A percentile compares a stretch with the other conserved stretches of the same genome.
phyloP scores from a whole-genome alignment of 305 asterid species.

The Fraxinus ornus region DNA sequence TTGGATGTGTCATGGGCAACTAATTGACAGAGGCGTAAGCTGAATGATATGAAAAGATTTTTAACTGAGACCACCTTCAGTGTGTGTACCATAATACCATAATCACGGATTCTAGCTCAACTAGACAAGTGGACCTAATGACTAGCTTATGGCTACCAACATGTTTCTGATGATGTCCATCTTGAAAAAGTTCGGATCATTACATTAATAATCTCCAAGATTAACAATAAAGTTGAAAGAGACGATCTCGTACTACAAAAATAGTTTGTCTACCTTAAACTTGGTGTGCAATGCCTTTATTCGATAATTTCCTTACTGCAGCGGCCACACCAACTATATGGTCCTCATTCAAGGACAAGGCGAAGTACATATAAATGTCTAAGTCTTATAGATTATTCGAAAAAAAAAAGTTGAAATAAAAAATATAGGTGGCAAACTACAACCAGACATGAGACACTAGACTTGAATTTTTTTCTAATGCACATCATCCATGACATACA shows the following conservation, averaged over 20 bases:
- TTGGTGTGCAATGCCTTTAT: neutral
- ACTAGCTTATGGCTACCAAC: neutral
- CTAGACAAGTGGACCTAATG: neutral
- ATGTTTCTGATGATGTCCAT: neutral
- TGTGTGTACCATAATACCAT: neutral
- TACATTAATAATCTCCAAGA: neutral
- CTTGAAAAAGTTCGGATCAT: neutral
- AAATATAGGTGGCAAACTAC: neutral
- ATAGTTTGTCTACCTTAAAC: neutral
- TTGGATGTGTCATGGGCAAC: slow-evolving; percentile 1
- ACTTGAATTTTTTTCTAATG: neutral
- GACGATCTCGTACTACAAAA: neutral
- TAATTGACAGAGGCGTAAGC: slow-evolving; percentile 9
- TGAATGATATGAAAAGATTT: neutral
- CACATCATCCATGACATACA: neutral
- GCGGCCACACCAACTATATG: neutral
- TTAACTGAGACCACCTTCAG: neutral
- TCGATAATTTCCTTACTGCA: neutral
- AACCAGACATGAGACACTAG: neutral
- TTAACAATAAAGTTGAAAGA: neutral
- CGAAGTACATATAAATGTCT: neutral
- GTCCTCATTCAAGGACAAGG: neutral
- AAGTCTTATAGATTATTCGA: neutral
- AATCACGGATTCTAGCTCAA: neutral
- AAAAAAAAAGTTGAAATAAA: neutral